Evolutionary conservation across 2,329 filamentous ascomycete species (phyloP).

Genomic region (Aspergillus alliaceus): DNA sequence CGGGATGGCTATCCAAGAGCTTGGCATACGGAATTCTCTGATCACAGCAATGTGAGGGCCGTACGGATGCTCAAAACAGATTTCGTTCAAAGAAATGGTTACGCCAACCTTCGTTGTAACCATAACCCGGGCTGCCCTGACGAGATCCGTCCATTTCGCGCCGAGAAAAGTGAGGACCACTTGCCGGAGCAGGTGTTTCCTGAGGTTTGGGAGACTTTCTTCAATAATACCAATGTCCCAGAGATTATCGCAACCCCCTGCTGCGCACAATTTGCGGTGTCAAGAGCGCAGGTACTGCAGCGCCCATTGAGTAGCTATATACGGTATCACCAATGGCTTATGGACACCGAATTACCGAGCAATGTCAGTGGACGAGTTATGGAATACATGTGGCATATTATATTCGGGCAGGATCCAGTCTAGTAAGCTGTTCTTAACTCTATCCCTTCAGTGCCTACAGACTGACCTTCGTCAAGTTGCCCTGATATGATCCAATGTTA

Average conservation of each 20-base stretch:
- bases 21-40: constrained; percentile 58
- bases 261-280: constrained; percentile 65
- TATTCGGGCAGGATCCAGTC: constrained; percentile 45
- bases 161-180: constrained; percentile 11
- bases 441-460: not conserved
- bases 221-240: constrained; percentile 43
- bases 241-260: constrained; percentile 57
- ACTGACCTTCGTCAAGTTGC: constrained; percentile 19
- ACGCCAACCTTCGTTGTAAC: constrained; percentile 59
- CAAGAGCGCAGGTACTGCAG: constrained; percentile 50
- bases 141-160: constrained; percentile 30
- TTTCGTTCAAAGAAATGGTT: constrained; percentile 53
- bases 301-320: constrained; percentile 55
- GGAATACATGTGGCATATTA: constrained; percentile 66
- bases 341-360: constrained; percentile 55
- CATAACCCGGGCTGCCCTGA: constrained; percentile 36
- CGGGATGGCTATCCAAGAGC: constrained; percentile 39
- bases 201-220: constrained; percentile 27
- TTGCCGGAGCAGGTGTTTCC: constrained; percentile 28
- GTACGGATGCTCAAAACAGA: constrained; percentile 50
- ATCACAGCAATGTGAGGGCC: constrained; percentile 53
- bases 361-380: constrained; percentile 59
- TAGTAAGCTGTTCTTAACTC: constrained; percentile 29
- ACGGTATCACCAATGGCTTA: constrained; percentile 58
- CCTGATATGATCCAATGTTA: constrained; percentile 27